Conservation (phyloP, 169 alveolate species). For the Babesia microti region DNA sequence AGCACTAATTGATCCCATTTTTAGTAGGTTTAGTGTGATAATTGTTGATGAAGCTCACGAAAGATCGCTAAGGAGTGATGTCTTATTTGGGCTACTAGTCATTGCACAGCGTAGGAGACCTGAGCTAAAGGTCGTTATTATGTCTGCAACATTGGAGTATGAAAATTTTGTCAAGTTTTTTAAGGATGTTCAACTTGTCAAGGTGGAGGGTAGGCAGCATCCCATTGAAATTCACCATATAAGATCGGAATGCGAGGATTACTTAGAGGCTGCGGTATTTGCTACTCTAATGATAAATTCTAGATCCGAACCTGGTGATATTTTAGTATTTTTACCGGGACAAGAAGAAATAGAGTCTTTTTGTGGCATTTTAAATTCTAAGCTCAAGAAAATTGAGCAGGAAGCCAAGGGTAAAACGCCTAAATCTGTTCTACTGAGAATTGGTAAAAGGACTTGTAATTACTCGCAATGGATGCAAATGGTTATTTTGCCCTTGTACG, state of each 20-base stretch:
- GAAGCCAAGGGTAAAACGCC: slow-evolving; percentile 46
- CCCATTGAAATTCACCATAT: slow-evolving; percentile 36
- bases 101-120: slow-evolving; percentile 52
- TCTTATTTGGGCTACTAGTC: slow-evolving; percentile 76
- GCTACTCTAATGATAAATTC: slow-evolving; percentile 17
- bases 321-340: slow-evolving; percentile 88
- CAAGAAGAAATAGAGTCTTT: slow-evolving; percentile 89
- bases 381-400: slow-evolving; percentile 38
- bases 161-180: slow-evolving; percentile 68
- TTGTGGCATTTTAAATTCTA: slow-evolving; percentile 39
- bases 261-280: slow-evolving; percentile 42
- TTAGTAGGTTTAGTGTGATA: slow-evolving; percentile 70
- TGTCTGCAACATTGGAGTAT: slow-evolving; percentile 87
- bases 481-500: slow-evolving; percentile 82
- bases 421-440: slow-evolving; percentile 43
- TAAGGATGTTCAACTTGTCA: slow-evolving; percentile 11
- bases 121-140: slow-evolving; percentile 77
- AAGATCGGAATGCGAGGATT: slow-evolving; percentile 32
- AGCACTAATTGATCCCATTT: slow-evolving; percentile 65
- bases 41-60: slow-evolving; percentile 93
- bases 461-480: slow-evolving; percentile 18
- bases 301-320: slow-evolving; percentile 70
- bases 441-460: slow-evolving; percentile 30
- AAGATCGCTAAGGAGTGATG: slow-evolving; percentile 84
- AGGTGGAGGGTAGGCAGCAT: slow-evolving; percentile 22